Percentiles rank a stretch among this genome's conserved stretches.
phyloP scores from a whole-genome alignment of 768 basidiomycete genomes.

The Boletus bicolor region DNA sequence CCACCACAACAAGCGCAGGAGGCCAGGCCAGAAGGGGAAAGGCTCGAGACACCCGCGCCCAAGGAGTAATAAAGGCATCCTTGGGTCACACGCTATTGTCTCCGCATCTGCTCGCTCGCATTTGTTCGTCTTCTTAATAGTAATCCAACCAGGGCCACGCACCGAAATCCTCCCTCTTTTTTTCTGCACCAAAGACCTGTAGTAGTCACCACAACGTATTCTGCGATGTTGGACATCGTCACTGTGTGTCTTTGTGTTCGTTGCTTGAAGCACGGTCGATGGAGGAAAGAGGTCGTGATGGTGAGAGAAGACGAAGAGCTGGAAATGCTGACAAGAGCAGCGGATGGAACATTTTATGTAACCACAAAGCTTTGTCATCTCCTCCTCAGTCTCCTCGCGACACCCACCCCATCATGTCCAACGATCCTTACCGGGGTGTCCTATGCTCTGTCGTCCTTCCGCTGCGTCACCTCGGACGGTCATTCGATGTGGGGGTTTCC shows the following conservation, averaged over 20 bases:
- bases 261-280: not conserved
- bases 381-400: slow-evolving; percentile 1
- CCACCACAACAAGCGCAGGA: slow-evolving; percentile 24
- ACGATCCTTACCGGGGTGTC: no score
- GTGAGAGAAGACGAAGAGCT: slow-evolving; percentile 33
- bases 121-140: slow-evolving; percentile 5
- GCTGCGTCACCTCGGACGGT: not conserved
- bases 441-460: no score
- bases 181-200: slow-evolving; percentile 8
- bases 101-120: not conserved
- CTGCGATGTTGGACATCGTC: not conserved
- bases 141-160: slow-evolving; percentile 6
- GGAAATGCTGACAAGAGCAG: slow-evolving; percentile 35
- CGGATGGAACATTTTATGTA: slow-evolving; percentile 33
- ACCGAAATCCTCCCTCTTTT: slow-evolving; percentile 6
- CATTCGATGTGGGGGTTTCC: not conserved
- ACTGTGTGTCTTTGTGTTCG: not conserved
- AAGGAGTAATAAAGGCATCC: slow-evolving; percentile 18
- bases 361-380: slow-evolving; percentile 36
- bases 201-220: slow-evolving; percentile 10
- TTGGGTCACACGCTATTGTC: not conserved
- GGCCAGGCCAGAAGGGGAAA: slow-evolving; percentile 26
- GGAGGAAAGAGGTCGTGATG: slow-evolving; percentile 18
- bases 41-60: slow-evolving; percentile 19
- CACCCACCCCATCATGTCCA: not conserved